phyloP scores from a whole-genome alignment of 2,329 filamentous ascomycete genomes.

The Knufia petricola region DNA sequence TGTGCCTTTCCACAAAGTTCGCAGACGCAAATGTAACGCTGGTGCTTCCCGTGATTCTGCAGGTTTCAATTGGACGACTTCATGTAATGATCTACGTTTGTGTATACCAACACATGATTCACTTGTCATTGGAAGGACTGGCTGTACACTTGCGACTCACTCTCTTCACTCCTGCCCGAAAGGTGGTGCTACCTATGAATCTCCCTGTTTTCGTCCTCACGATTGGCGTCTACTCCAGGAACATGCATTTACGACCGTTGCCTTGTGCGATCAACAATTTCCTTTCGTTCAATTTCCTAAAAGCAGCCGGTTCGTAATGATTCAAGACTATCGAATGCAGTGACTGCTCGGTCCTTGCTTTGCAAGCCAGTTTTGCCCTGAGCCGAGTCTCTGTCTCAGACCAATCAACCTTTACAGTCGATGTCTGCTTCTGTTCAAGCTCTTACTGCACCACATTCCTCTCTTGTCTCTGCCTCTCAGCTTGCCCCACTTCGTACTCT shows the following conservation, averaged over 20 bases:
- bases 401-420: background rate
- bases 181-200: background rate
- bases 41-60: background rate
- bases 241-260: background rate
- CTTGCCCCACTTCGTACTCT: background rate
- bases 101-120: background rate
- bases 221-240: background rate
- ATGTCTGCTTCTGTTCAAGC: background rate
- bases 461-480: background rate
- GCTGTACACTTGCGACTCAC: background rate
- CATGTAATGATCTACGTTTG: background rate
- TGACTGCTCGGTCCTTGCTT: background rate
- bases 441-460: background rate
- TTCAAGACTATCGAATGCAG: background rate
- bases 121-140: background rate
- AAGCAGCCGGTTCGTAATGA: background rate
- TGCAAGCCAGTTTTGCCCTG: background rate
- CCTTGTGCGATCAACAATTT: background rate
- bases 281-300: background rate
- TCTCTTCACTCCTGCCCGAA: background rate
- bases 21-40: background rate
- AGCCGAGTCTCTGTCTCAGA: background rate
- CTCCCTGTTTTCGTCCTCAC: background rate
- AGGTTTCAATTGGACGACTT: background rate
- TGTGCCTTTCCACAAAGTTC: slow-evolving; percentile 3